Evolutionary conservation across 208 protist species (phyloP), one percentile per base, ranked within the genome.

Genomic region (Acanthamoeba sp.): DNA sequence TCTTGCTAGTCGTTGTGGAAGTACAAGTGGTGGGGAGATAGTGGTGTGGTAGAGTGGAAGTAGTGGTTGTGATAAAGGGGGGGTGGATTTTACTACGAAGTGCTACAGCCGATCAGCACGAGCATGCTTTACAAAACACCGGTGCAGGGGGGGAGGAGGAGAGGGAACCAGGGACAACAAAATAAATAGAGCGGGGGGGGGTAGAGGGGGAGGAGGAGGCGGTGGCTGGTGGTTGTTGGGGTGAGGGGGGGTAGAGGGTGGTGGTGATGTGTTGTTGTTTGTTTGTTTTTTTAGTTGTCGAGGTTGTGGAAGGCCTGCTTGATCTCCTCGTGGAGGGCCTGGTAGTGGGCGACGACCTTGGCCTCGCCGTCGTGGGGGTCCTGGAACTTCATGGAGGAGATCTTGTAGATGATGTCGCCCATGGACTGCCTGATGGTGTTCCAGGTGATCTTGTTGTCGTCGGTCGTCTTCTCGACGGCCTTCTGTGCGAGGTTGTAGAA

Each of bases 401-500:
- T 88, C 85, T 94, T 95, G 92, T 97, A 95, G 62, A 98, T 92
- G 40, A 96, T 80, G 78, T 96, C 95, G 73, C 93, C 91, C 88
- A 97, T 95, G 96, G 45, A 57, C 95, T 95, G 94, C 95, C 90
- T 96, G 96, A 99, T 99, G 94, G 98, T 98, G 89, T 98, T 98
- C 97, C 97, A 99, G 64, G 98, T 99, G 73, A 99, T 98, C 96
- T 99, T 99, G 94, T 98, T 97, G 84, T 99, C 99, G 2, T 96
- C 84, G 36, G 94, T 93, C 12, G 95, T 96, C 29, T 71, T 80
- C 94, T 98, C 97, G 80, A 98, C 96, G 18, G 97, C 96, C 91
- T 97, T 98, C 97, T 98, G 97, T 27, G 98, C 97, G 91, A 99
- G 97, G 93, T 99, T 98, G 97, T 99, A 99, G 97, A 99, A 99